Percentiles rank a stretch among this genome's conserved stretches.
Conservation (phyloP, 495 filamentous ascomycete species). For the Pyrenopolyporus hunteri region DNA sequence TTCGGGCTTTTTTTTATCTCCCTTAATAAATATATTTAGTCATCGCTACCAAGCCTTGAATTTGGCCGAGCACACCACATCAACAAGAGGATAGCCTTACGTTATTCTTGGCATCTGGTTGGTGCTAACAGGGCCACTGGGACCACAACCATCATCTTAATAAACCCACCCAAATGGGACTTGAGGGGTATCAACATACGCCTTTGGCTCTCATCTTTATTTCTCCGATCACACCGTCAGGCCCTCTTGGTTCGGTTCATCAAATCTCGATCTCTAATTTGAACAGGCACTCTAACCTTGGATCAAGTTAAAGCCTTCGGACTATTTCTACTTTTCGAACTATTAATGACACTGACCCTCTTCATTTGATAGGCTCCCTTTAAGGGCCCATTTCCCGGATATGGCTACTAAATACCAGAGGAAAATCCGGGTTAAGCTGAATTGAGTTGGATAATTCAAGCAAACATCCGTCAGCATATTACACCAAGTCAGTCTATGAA, state of each 20-base stretch:
- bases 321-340: not conserved
- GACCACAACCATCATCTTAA: not conserved
- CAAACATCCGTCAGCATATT: too few relatives aligned
- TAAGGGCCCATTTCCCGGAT: too few relatives aligned
- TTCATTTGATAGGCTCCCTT: too few relatives aligned
- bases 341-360: not conserved
- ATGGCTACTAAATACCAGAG: too few relatives aligned
- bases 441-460: too few relatives aligned
- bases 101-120: not conserved
- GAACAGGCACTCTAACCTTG: too few relatives aligned
- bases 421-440: too few relatives aligned
- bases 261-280: not conserved
- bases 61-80: slow-evolving; percentile 15
- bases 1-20: slow-evolving; percentile 31
- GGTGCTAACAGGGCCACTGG: too few relatives aligned
- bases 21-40: slow-evolving; percentile 19
- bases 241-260: not conserved
- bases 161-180: not conserved
- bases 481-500: too few relatives aligned
- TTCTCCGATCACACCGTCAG: not conserved
- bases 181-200: not conserved
- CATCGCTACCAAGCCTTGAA: slow-evolving; percentile 2
- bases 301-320: too few relatives aligned
- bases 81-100: not conserved
- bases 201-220: not conserved